Conservation (phyloP, 345 rosid genomes). For the Syzygium oleosum region DNA sequence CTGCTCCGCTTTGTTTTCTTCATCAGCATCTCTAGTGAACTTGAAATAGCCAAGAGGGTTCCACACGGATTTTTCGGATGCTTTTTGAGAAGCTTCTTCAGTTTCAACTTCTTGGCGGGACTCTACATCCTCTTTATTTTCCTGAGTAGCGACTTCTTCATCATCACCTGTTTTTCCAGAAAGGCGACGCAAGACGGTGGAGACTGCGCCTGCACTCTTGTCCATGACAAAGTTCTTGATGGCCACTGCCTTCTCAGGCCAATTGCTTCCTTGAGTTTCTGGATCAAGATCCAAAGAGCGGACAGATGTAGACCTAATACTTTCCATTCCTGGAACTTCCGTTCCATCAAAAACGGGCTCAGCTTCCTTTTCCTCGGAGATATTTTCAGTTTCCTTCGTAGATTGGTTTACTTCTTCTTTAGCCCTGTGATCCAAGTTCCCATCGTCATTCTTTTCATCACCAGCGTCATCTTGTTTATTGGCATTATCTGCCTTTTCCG, state of each 20-base stretch:
- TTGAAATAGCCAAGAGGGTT: constrained; percentile 56
- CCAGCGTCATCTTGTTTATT: neutral
- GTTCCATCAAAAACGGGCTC: constrained; percentile 46
- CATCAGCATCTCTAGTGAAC: constrained; percentile 35
- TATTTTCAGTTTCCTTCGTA: constrained; percentile 14
- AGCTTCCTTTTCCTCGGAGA: constrained; percentile 17
- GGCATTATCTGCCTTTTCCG: neutral
- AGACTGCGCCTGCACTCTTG: constrained; percentile 60
- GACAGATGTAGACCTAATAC: constrained; percentile 15
- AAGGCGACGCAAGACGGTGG: constrained; percentile 40
- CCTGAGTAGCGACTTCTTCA: constrained; percentile 12
- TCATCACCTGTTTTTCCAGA: constrained; percentile 34
- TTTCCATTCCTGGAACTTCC: constrained; percentile 39
- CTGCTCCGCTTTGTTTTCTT: constrained; percentile 18
- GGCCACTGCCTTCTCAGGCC: constrained; percentile 68
- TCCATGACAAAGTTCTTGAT: constrained; percentile 58
- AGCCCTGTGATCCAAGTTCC: neutral
- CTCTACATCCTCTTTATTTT: constrained; percentile 16
- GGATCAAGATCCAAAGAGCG: constrained; percentile 21
- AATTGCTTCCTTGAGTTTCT: constrained; percentile 29
- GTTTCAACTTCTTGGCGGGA: constrained; percentile 20
- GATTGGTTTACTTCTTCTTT: constrained; percentile 5
- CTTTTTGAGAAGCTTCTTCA: constrained; percentile 21
- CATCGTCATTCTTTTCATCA: neutral
- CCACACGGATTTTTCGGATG: constrained; percentile 42